phyloP scores from a whole-genome alignment of 2,329 filamentous ascomycete species.

The Aspergillus tamarii region DNA sequence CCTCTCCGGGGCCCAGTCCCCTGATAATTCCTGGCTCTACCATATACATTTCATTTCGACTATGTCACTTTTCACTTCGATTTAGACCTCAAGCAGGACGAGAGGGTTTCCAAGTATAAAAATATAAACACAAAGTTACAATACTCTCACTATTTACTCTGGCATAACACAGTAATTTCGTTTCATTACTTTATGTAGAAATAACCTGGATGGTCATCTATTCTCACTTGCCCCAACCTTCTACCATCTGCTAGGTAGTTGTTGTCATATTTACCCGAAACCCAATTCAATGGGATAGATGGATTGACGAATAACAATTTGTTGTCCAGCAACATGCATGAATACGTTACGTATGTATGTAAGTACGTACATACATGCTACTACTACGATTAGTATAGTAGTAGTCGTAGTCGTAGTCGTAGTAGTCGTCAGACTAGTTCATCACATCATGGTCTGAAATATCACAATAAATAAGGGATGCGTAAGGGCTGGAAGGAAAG shows the following conservation, averaged over 20 bases:
- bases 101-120: background rate
- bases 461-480: no score
- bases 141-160: background rate
- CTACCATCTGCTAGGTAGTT: background rate
- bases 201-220: background rate
- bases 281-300: background rate
- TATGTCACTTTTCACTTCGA: slow-evolving; percentile 3
- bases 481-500: background rate
- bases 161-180: no score
- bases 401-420: background rate
- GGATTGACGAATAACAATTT: background rate
- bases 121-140: background rate
- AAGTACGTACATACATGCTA: background rate
- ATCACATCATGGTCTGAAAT: background rate
- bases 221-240: background rate
- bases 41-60: slow-evolving; percentile 5
- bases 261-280: background rate
- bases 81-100: slow-evolving; percentile 15
- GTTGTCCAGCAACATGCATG: background rate
- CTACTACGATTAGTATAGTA: no score
- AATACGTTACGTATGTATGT: no score
- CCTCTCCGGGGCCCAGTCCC: slow-evolving; percentile 6
- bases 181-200: background rate
- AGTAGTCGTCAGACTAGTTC: background rate
- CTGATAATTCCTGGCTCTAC: background rate